Base-by-base conservation (phyloP, 768 basidiomycete genomes). In the Tricholoma matsutake region DNA sequence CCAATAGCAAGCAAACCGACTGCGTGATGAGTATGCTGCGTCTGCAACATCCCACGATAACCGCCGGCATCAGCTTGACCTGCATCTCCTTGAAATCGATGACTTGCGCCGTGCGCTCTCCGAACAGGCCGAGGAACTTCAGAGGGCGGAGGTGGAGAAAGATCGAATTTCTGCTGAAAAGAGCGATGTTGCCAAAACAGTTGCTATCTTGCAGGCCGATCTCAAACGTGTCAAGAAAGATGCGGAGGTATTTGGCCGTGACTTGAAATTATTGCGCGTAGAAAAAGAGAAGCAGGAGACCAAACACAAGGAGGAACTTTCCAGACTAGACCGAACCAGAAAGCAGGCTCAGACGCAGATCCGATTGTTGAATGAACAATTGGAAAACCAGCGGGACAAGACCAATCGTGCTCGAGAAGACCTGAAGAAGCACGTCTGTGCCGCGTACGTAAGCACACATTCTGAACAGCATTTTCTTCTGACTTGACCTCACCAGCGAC, bases 241-340 rank as follows among this genome's bases (percentile, higher is more conserved):
- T 61, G 92, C 92, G 0, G 88, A 91, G 63, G 81, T 80, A 6
- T 89, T 94, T 68, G 91, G 91, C 16, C 82, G 82, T 16, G 93
- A 96, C 71, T 72, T 96, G 61, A 90, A 86, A 63, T 74, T 79
- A 8, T 76, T 93, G 43, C 80, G 85, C 9, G 70, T 73, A 13
- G 87, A 92, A 75, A 91, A 91, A 68, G 87, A 89, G 64, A 83
- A 77, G 51, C 69, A 83, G 47, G 85, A 85, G 57, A 72, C 75
- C 22, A 82, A 73, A 66, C 81, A 84, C 63, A 81, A 78, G 67
- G 83, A 84, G 4, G 89, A 91, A 59, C 63, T 78, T 16, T 62
- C 74, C 60, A 84, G 76, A 67, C 76, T 81, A n/a, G 86, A 91
- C 63, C 78, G 87, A 37, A 76, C 82, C 41, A 84, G 81, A 73